Evolutionary conservation across 2,329 filamentous ascomycete genomes (phyloP), one percentile per base, ranked within the genome.

Genomic region (Penicillium sp.): DNA sequence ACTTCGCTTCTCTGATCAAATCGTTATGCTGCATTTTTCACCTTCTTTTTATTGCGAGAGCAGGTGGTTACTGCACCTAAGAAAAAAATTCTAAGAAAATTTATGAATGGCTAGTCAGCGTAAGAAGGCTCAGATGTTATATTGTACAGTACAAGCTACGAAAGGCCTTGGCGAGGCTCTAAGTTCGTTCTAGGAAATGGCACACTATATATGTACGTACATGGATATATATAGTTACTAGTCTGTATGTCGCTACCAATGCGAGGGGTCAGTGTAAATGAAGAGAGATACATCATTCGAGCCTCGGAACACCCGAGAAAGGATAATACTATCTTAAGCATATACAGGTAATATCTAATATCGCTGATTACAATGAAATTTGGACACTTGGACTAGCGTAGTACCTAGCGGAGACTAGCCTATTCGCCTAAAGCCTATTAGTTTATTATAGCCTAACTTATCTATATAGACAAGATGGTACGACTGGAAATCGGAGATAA

Each of bases 161-260:
- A 56, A 23, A 56, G 57, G 59, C 55, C 43, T 26, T 51, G 56
- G 59, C 43, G 45, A 62, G 57, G 57, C 60, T 56, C 43, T n/a
- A 62, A 58, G 46, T 56, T 60, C 45, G 55, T 23, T 59, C 23
- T 39, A 36, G 42, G 30, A 60, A 51, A 52, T 51, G 51, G 59
- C 33, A 52, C 37, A 59, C 13, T 41, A 47, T 62, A 59, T 34
- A 52, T 58, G 54, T 36, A 51, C 17, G 45, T 54, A 58, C 34
- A 58, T 29, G 46, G 41, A 41, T 41, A 48, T 39, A 46, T 42
- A 46, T 53, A 54, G 52, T 59, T 57, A 52, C 44, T 36, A 26
- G 43, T 55, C 54, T 59, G 51, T 49, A 59, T 54, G 51, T 56
- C 56, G 54, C 54, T 41, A 26, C 12, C n/a, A 10, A 34, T 34